These are phyloP conservation scores for Selaginella moellendorffii DNA, from an alignment of 75 land plant genomes.

Conservation along the genomic window DNA sequence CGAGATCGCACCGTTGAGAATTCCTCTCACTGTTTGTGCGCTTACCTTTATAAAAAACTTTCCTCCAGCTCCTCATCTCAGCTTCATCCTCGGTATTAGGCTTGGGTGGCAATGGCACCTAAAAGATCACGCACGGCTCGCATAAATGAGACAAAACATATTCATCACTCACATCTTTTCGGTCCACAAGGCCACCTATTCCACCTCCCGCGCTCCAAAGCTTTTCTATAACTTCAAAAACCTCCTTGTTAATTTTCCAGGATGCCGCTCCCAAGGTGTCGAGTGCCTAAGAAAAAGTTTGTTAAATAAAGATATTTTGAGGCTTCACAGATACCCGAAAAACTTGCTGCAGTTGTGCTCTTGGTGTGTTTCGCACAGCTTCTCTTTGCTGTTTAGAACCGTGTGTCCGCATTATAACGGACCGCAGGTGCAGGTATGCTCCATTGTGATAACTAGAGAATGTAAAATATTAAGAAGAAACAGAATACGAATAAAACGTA, in stretches of 20 bases:
- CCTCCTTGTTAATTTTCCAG: constrained; percentile 72
- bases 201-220: constrained; percentile 78
- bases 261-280: constrained; percentile 68
- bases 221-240: constrained; percentile 61
- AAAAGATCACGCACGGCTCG: neutral
- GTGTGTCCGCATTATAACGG: constrained; percentile 75
- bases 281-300: constrained; percentile 40
- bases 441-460: constrained; percentile 56
- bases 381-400: constrained; percentile 76
- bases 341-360: constrained; percentile 33
- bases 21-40: constrained; percentile 76
- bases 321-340: constrained; percentile 34
- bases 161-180: constrained; percentile 51
- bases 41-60: constrained; percentile 32
- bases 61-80: constrained; percentile 47
- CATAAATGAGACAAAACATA: neutral
- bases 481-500: neutral
- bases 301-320: neutral
- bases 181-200: constrained; percentile 68
- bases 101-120: constrained; percentile 65
- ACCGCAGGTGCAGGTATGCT: constrained; percentile 60
- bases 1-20: constrained; percentile 79
- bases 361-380: constrained; percentile 40
- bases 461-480: no score
- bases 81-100: constrained; percentile 64